A percentile compares a stretch with the other conserved stretches of the same genome.
phyloP scores from a whole-genome alignment of 2,329 filamentous ascomycete genomes.

The Diplocarpon rosae region DNA sequence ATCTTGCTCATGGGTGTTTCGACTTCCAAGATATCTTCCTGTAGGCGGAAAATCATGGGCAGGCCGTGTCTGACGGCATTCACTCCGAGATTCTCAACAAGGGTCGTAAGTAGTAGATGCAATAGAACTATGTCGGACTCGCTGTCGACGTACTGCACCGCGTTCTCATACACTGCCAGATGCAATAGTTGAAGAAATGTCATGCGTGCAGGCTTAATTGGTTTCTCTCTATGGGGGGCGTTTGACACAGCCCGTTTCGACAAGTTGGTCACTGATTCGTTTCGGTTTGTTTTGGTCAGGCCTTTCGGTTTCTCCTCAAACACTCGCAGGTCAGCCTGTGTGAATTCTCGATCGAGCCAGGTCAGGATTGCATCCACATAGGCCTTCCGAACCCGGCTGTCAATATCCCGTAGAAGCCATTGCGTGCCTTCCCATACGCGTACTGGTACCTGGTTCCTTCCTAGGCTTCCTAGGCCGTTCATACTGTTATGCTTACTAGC shows the following conservation, averaged over 20 bases:
- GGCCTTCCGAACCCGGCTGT: constrained; percentile 67
- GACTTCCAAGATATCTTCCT: constrained; percentile 66
- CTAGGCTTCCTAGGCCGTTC: constrained; percentile 51
- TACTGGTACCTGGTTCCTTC: constrained; percentile 64
- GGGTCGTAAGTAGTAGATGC: constrained; percentile 62
- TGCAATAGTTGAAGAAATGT: constrained; percentile 73
- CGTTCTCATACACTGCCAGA: constrained; percentile 80
- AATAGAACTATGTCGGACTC: constrained; percentile 68
- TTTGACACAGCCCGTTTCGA: constrained; percentile 55
- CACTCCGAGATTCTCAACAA: constrained; percentile 69
- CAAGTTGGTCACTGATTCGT: constrained; percentile 22
- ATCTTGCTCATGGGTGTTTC: constrained; percentile 61
- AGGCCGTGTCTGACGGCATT: constrained; percentile 70
- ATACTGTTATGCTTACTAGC: constrained; percentile 59
- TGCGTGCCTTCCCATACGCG: constrained; percentile 94
- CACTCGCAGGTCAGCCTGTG: constrained; percentile 50
- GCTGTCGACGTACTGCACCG: constrained; percentile 58
- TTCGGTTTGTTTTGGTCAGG: constrained; percentile 26
- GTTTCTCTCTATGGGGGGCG: constrained; percentile 38
- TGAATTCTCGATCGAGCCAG: constrained; percentile 78
- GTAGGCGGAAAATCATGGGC: constrained; percentile 80
- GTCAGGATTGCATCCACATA: constrained; percentile 76
- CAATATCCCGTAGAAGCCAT: constrained; percentile 75
- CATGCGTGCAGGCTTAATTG: constrained; percentile 14
- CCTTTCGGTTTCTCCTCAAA: constrained; percentile 42